phyloP scores from a whole-genome alignment of 1,139 yeast genomes.

The Geotrichum candidum region DNA sequence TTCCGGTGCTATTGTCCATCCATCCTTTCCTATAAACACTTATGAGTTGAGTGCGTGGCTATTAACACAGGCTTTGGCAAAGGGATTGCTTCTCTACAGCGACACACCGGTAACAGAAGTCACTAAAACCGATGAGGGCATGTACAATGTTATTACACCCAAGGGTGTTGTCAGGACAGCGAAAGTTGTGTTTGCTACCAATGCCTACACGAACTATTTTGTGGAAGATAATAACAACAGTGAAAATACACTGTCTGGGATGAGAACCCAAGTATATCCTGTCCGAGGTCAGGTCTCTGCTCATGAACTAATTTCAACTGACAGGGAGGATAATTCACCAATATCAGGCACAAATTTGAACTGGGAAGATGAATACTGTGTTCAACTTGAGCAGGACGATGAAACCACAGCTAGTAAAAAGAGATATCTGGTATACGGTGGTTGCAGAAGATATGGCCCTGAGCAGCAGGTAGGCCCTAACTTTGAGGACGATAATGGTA shows the following conservation, averaged over 20 bases:
- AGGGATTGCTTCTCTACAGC: slow-evolving; percentile 40
- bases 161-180: slow-evolving; percentile 34
- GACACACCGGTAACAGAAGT: slow-evolving; percentile 34
- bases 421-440: slow-evolving; percentile 26
- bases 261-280: slow-evolving; percentile 21
- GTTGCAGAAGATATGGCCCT: slow-evolving; percentile 26
- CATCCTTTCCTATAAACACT: slow-evolving; percentile 42
- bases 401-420: slow-evolving; percentile 11
- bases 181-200: slow-evolving; percentile 40
- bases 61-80: slow-evolving; percentile 30
- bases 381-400: slow-evolving; percentile 18
- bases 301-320: slow-evolving; percentile 9
- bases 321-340: background rate
- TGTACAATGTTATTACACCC: slow-evolving; percentile 29
- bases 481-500: slow-evolving; percentile 21
- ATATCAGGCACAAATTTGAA: slow-evolving; percentile 20
- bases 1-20: slow-evolving; percentile 36
- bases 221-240: slow-evolving; percentile 18
- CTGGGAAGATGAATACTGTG: slow-evolving; percentile 26
- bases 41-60: slow-evolving; percentile 37
- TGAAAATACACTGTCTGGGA: background rate
- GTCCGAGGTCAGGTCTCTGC: slow-evolving; percentile 28
- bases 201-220: slow-evolving; percentile 38
- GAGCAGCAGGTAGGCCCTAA: slow-evolving; percentile 19
- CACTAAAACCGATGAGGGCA: slow-evolving; percentile 21